Evolutionary conservation across 306 rosid species (phyloP).

Genomic region (Cucumis cinereus): DNA sequence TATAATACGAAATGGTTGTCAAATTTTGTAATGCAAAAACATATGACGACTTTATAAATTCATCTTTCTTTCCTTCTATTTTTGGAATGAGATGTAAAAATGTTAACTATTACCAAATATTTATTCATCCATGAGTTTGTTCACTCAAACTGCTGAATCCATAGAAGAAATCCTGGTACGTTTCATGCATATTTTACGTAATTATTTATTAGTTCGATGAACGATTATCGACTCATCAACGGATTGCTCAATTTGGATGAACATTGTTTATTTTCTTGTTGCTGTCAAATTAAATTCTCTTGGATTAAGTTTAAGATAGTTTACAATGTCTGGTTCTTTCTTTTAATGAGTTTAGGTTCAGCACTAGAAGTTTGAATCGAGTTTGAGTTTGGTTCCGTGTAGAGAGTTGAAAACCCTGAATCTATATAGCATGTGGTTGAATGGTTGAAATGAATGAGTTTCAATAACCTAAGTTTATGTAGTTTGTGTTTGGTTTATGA

Average conservation of each 20-base stretch:
- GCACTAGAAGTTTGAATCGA: neutral
- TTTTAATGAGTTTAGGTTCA: neutral
- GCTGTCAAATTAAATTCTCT: neutral
- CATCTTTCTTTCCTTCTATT: neutral
- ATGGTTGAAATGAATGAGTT: neutral
- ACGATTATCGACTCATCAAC: neutral
- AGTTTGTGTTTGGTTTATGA: neutral
- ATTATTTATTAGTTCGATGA: neutral
- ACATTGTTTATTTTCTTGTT: neutral
- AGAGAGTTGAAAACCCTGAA: neutral
- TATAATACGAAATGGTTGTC: constrained; percentile 7
- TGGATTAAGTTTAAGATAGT: neutral
- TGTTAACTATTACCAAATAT: neutral
- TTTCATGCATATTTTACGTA: neutral
- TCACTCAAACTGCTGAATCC: neutral
- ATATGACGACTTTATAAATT: constrained; percentile 4
- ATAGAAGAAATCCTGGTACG: neutral
- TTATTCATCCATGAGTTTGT: neutral
- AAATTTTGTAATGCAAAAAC: constrained; percentile 11
- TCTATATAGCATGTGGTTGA: neutral
- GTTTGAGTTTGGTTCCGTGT: neutral
- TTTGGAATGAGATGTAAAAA: constrained; percentile 10
- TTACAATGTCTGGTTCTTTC: neutral
- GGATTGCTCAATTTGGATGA: neutral
- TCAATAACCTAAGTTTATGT: neutral